Evolutionary conservation across 2,329 filamentous ascomycete genomes (phyloP).

Genomic region (Botryotinia globosa): DNA sequence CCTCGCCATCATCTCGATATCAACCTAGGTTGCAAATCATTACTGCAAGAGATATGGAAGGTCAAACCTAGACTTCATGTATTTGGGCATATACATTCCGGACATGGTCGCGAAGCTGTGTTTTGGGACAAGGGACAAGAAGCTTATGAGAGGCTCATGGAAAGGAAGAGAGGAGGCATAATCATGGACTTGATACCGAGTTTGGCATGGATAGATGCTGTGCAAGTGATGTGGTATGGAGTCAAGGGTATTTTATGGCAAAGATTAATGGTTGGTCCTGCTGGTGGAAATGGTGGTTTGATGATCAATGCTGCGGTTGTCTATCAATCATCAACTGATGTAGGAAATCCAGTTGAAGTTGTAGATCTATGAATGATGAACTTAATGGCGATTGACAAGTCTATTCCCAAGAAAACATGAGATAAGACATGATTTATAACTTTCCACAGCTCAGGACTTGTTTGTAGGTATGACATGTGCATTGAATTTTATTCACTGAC

Average conservation of each 20-base stretch:
- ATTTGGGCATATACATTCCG: slow-evolving; percentile 65
- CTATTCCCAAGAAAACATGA: not conserved
- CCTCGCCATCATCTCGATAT: slow-evolving; percentile 53
- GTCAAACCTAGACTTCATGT: slow-evolving; percentile 60
- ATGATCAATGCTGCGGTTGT: slow-evolving; percentile 62
- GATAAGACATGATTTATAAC: not conserved
- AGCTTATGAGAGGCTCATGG: slow-evolving; percentile 38
- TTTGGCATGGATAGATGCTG: slow-evolving; percentile 49
- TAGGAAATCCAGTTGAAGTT: slow-evolving; percentile 44
- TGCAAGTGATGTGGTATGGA: slow-evolving; percentile 51
- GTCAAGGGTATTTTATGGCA: slow-evolving; percentile 56
- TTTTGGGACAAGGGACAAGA: slow-evolving; percentile 61
- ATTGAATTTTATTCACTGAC: too few relatives aligned
- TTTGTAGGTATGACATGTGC: not conserved
- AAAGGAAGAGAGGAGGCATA: slow-evolving; percentile 38
- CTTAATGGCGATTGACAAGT: not conserved
- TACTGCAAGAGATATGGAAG: slow-evolving; percentile 57
- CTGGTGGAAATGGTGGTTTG: slow-evolving; percentile 46
- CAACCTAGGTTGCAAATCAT: slow-evolving; percentile 55
- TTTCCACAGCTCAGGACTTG: not conserved
- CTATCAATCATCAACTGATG: slow-evolving; percentile 46
- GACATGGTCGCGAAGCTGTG: slow-evolving; percentile 55
- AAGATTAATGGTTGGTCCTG: slow-evolving; percentile 52
- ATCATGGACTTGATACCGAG: slow-evolving; percentile 35
- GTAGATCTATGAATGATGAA: slow-evolving; percentile 32